Evolutionary conservation across 345 rosid species (phyloP).

Genomic region (Alliaria petiolata): DNA sequence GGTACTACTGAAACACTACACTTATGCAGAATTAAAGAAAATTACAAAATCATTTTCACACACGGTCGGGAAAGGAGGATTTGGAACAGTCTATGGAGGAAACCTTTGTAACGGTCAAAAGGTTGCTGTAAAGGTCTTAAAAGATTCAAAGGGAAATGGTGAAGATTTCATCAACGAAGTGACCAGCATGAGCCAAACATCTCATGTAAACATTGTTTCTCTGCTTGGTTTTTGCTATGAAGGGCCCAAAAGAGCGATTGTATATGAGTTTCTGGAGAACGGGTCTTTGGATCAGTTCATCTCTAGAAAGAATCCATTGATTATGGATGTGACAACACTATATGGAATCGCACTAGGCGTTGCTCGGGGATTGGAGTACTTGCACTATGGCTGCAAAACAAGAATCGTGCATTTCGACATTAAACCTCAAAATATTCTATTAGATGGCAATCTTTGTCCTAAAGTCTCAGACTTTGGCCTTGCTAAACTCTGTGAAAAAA

Average conservation of each 20-base stretch:
- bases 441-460: conserved; percentile 48
- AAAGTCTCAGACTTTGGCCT: conserved; percentile 65
- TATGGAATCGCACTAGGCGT: background rate
- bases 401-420: conserved; percentile 61
- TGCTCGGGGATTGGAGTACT: conserved; percentile 1
- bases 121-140: background rate
- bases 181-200: background rate
- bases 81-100: background rate
- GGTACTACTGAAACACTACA: background rate
- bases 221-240: background rate
- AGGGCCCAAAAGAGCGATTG: background rate
- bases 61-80: background rate
- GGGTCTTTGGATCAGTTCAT: background rate
- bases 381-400: conserved; percentile 7
- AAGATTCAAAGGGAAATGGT: background rate
- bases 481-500: conserved; percentile 48
- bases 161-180: background rate
- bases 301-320: background rate
- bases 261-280: background rate
- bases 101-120: background rate
- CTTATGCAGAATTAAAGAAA: background rate
- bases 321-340: background rate
- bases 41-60: background rate
- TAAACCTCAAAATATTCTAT: conserved; percentile 53
- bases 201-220: background rate